Conservation (phyloP, 1,284 basidiomycete genomes). For the Uromyces viciae-fabae region DNA sequence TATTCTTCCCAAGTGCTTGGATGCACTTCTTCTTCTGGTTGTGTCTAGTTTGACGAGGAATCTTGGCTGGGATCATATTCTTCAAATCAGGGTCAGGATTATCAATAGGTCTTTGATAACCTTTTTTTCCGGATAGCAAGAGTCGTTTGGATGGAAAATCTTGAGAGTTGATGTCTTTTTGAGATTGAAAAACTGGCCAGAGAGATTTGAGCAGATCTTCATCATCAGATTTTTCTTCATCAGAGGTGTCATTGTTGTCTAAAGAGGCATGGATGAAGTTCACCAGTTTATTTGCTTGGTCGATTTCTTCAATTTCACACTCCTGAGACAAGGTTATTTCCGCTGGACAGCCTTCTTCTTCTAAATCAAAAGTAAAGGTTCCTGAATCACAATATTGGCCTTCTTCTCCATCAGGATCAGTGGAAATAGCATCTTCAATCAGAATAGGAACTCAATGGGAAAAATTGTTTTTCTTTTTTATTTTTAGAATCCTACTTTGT, state of each 20-base stretch:
- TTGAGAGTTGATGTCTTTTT: background rate
- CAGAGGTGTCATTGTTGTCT: background rate
- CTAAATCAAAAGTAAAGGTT: background rate
- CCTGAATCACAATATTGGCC: background rate
- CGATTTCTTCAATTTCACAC: background rate
- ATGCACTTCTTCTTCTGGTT: background rate
- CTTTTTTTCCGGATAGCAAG: background rate
- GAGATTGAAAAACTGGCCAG: background rate
- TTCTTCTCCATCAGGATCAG: background rate
- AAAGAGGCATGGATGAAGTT: background rate
- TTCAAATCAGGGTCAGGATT: background rate
- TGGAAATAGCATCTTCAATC: background rate
- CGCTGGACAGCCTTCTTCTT: background rate
- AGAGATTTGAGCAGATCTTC: background rate
- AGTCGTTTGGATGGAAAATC: background rate
- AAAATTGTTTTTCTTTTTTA: background rate
- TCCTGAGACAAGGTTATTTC: too few species aligned
- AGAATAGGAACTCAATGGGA: background rate
- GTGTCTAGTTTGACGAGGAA: conserved; percentile 10
- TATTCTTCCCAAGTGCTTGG: background rate
- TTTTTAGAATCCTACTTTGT: too few species aligned
- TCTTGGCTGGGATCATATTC: background rate
- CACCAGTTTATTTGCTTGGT: background rate
- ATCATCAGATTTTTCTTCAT: background rate
- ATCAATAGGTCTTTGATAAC: conserved; percentile 19